These are phyloP conservation scores for Aspergillus proliferans DNA, from an alignment of 2,329 filamentous ascomycete genomes.

Conservation along the genomic window DNA sequence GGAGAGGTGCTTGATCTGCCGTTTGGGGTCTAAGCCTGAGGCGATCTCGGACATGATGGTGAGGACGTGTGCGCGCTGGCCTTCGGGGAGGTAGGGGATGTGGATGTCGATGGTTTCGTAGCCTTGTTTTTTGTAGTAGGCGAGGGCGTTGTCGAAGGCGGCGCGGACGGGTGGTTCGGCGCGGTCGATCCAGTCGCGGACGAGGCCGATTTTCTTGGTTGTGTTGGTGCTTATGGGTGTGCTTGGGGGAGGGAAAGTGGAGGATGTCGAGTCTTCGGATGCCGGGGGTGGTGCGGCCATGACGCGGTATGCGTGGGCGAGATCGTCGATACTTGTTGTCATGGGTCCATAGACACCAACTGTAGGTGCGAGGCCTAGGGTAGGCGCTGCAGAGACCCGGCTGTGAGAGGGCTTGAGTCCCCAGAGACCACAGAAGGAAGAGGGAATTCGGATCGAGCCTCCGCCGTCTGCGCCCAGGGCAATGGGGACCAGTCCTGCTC, in stretches of 20 bases:
- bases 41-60: constrained; percentile 70
- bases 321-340: constrained; percentile 67
- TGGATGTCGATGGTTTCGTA: constrained; percentile 44
- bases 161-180: constrained; percentile 59
- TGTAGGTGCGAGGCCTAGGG: constrained; percentile 53
- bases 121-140: constrained; percentile 41
- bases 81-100: constrained; percentile 58
- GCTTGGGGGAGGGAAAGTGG: constrained; percentile 56
- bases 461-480: constrained; percentile 70
- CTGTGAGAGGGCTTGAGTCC: constrained; percentile 75
- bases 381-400: constrained; percentile 57
- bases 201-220: constrained; percentile 64
- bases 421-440: constrained; percentile 71
- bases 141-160: constrained; percentile 57
- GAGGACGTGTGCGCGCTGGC: constrained; percentile 68
- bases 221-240: constrained; percentile 33
- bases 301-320: constrained; percentile 73
- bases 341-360: constrained; percentile 69
- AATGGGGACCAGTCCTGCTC: constrained; percentile 64
- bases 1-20: constrained; percentile 54
- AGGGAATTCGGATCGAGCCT: constrained; percentile 67
- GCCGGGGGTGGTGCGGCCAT: constrained; percentile 66
- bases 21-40: constrained; percentile 39
- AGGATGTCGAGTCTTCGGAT: constrained; percentile 49
- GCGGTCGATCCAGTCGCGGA: constrained; percentile 61